Evolutionary conservation across 2,329 filamentous ascomycete genomes (phyloP).

Genomic region (Purpureocillium lavendulum): DNA sequence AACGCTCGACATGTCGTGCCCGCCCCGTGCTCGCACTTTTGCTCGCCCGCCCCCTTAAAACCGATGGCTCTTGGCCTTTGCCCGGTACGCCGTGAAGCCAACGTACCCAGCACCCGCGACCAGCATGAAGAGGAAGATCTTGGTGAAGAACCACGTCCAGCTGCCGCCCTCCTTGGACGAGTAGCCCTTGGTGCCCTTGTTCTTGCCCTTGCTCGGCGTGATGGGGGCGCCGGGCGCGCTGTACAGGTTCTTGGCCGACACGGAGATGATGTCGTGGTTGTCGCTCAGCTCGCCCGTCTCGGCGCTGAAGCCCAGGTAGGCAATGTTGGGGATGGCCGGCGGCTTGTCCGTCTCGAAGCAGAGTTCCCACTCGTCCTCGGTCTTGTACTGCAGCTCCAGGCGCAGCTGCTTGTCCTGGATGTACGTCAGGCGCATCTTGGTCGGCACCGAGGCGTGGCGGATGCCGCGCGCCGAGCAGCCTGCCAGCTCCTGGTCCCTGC

Average conservation of each 20-base stretch:
- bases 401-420: slow-evolving; percentile 91
- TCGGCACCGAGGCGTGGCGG: slow-evolving; percentile 69
- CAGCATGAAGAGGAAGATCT: slow-evolving; percentile 68
- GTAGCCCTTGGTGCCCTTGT: slow-evolving; percentile 19
- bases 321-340: slow-evolving; percentile 69
- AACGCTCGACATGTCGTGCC: no score
- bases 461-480: slow-evolving; percentile 93
- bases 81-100: slow-evolving; percentile 75
- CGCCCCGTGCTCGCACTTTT: no score
- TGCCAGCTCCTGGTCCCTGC: slow-evolving; percentile 85
- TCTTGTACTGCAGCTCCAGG: slow-evolving; percentile 91
- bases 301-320: slow-evolving; percentile 69
- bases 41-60: slow-evolving; percentile 30
- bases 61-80: slow-evolving; percentile 52
- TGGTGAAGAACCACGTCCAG: slow-evolving; percentile 63
- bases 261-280: slow-evolving; percentile 91
- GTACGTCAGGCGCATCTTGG: slow-evolving; percentile 84
- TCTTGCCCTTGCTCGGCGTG: slow-evolving; percentile 26
- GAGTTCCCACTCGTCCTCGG: slow-evolving; percentile 75
- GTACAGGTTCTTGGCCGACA: slow-evolving; percentile 85
- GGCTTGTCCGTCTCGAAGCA: slow-evolving; percentile 73
- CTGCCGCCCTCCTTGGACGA: slow-evolving; percentile 37
- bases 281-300: slow-evolving; percentile 96
- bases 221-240: slow-evolving; percentile 35
- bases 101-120: slow-evolving; percentile 69